Percentiles rank a stretch among this genome's conserved stretches.
Evolutionary conservation across 192 early-diverging fungal genomes (phyloP).

Genomic region (Rhizophagus prolifer): DNA sequence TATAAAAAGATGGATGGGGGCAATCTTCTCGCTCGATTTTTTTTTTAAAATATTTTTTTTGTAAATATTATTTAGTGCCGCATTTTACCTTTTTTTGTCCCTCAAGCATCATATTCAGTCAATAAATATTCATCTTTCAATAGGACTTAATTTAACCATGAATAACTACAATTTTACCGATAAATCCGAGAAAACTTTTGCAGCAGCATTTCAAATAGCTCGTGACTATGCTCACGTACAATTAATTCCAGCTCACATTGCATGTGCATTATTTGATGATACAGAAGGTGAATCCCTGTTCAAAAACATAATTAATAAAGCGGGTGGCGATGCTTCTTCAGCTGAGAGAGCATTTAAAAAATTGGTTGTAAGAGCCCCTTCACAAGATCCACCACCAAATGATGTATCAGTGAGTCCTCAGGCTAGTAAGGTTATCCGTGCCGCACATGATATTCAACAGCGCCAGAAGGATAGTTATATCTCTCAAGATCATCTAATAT

Average conservation of each 20-base stretch:
- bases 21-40: too few species aligned
- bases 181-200: conserved; percentile 73
- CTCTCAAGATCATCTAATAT: conserved; percentile 86
- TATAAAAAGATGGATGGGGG: too few species aligned
- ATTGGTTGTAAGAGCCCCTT: conserved; percentile 72
- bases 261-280: conserved; percentile 77
- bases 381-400: conserved; percentile 83
- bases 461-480: conserved; percentile 87
- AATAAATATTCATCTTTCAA: too few species aligned
- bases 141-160: conserved; percentile 34
- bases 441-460: conserved; percentile 81
- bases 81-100: too few species aligned
- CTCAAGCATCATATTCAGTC: too few species aligned
- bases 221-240: conserved; percentile 74
- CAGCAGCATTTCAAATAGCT: conserved; percentile 62
- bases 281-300: conserved; percentile 76
- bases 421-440: conserved; percentile 60
- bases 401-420: conserved; percentile 66
- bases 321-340: conserved; percentile 74
- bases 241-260: conserved; percentile 80
- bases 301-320: conserved; percentile 75
- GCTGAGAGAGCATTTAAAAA: conserved; percentile 82
- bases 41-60: too few species aligned
- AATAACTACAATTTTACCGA: conserved; percentile 80
- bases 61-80: too few species aligned